A percentile compares a stretch with the other conserved stretches of the same genome.
Evolutionary conservation across 768 basidiomycete genomes (phyloP).

Genomic region (Lepiota brunneoincarnata): DNA sequence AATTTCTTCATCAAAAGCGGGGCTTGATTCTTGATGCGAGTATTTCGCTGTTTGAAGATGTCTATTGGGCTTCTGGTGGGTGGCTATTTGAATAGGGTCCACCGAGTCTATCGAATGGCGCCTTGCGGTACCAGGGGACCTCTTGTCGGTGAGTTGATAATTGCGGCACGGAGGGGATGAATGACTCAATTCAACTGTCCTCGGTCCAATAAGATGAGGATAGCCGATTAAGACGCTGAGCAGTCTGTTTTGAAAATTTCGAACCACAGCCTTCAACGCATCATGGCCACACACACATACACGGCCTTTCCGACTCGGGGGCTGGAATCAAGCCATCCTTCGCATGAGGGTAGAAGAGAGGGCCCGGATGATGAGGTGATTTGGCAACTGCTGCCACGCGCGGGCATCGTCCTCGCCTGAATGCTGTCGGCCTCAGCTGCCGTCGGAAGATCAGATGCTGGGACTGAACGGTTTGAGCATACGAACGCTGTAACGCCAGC

Average conservation of each 20-base stretch:
- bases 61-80: not conserved
- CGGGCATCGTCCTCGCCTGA: too few species aligned
- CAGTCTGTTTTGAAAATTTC: constrained; percentile 10
- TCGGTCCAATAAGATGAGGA: not conserved
- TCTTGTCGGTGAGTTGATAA: not conserved
- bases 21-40: constrained; percentile 7
- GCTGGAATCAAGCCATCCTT: not conserved
- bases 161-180: constrained; percentile 1
- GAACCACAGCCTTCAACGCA: not conserved
- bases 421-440: too few species aligned
- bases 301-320: not conserved
- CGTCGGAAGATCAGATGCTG: too few species aligned
- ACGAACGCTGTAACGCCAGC: too few species aligned
- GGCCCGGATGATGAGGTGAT: not conserved
- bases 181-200: constrained; percentile 1
- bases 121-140: not conserved
- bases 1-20: constrained; percentile 6
- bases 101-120: too few species aligned
- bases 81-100: not conserved
- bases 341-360: not conserved
- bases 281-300: not conserved
- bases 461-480: too few species aligned
- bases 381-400: not conserved
- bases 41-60: constrained; percentile 2
- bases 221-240: not conserved